A percentile compares a stretch with the other conserved stretches of the same genome.
Conservation (phyloP, 768 basidiomycete genomes). For the Mycena rosella region DNA sequence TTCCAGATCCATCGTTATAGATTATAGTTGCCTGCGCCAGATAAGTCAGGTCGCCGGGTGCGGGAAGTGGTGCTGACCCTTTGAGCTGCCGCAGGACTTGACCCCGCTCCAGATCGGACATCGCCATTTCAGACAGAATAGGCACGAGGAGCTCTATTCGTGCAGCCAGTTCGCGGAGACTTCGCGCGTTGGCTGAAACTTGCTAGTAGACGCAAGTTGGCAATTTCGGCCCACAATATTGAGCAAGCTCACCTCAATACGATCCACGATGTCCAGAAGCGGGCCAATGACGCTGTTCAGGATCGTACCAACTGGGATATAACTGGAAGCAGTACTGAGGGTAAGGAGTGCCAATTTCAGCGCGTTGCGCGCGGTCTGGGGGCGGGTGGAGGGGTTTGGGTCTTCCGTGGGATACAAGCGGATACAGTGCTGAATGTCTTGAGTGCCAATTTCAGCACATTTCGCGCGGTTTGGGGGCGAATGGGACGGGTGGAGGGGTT, state of each 20-base stretch:
- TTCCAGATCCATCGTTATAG: constrained; percentile 10
- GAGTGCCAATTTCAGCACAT: too few relatives aligned
- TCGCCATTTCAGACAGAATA: constrained; percentile 4
- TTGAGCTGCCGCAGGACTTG: background rate
- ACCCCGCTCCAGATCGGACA: background rate
- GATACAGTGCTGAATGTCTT: too few relatives aligned
- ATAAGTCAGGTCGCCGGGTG: background rate
- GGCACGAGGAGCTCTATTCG: constrained; percentile 20
- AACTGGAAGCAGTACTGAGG: background rate
- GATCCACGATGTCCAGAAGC: background rate
- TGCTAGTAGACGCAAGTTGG: background rate
- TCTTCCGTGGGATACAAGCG: too few relatives aligned
- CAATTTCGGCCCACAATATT: background rate
- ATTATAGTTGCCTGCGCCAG: constrained; percentile 7
- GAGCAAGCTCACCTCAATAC: constrained; percentile 4
- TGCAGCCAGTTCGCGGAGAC: constrained; percentile 7
- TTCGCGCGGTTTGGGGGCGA: too few relatives aligned
- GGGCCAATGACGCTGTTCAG: background rate
- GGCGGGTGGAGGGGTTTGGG: too few relatives aligned
- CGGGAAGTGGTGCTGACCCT: background rate
- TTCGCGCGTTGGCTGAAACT: constrained; percentile 4
- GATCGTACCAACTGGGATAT: background rate
- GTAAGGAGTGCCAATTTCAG: background rate
- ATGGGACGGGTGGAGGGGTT: too few relatives aligned
- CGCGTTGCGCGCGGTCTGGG: background rate